These are phyloP conservation scores for Hibiscus tridactylites DNA, from an alignment of 345 rosid species.

Conservation along the genomic window DNA sequence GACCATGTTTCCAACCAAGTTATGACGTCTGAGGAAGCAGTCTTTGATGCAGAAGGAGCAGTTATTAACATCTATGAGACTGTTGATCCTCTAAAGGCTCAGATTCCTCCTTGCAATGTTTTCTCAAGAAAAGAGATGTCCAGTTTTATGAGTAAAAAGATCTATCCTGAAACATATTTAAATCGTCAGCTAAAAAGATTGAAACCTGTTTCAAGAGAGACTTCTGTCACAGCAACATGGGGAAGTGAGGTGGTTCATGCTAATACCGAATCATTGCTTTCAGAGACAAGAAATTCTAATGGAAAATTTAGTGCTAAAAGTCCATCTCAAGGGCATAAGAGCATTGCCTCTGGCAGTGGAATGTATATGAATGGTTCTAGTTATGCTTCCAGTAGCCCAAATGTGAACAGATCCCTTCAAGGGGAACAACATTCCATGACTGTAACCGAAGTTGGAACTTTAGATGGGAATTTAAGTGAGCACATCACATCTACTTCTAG, in stretches of 20 bases:
- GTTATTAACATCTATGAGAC: constrained; percentile 23
- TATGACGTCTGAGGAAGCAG: constrained; percentile 20
- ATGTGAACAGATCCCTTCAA: constrained; percentile 20
- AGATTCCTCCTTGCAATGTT: constrained; percentile 67
- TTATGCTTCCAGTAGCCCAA: constrained; percentile 22
- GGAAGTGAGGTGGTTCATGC: constrained; percentile 16
- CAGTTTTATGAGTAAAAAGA: constrained; percentile 45
- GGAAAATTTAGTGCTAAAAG: constrained; percentile 20
- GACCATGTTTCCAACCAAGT: constrained; percentile 21
- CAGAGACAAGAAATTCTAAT: constrained; percentile 31
- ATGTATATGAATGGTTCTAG: constrained; percentile 27
- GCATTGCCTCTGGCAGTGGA: constrained; percentile 22
- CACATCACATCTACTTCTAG: constrained; percentile 18
- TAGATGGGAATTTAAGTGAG: constrained; percentile 27
- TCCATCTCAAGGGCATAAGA: constrained; percentile 22
- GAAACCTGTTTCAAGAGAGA: constrained; percentile 30
- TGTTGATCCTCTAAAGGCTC: constrained; percentile 72
- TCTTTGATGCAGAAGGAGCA: constrained; percentile 26
- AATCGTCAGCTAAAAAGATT: constrained; percentile 31
- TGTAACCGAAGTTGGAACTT: constrained; percentile 21
- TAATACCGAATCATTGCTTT: constrained; percentile 16
- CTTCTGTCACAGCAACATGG: constrained; percentile 16
- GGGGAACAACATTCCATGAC: constrained; percentile 17
- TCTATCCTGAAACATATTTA: constrained; percentile 49
- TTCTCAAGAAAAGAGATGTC: constrained; percentile 88